Evolutionary conservation across 495 filamentous ascomycete genomes (phyloP), one percentile per base, ranked within the genome.

Genomic region (Penicillium steckii): DNA sequence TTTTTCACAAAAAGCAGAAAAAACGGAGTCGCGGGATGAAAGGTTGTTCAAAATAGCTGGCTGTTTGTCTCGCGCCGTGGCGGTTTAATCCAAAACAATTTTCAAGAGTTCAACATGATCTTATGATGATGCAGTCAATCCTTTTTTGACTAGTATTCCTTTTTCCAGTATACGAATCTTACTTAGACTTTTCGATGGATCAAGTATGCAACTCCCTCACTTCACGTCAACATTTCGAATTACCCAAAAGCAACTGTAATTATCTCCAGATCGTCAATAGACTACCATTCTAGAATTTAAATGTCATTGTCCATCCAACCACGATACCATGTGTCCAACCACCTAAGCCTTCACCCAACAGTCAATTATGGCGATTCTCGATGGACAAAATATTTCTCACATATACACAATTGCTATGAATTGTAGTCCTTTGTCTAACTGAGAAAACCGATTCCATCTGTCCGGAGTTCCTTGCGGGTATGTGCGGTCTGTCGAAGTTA

Each of bases 11-110:
- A 61, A 65, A 62, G 57, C 53, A 62, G 56, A 66, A 67, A 64
- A 63, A 64, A 69, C 63, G 70, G 71, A 74, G 68, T 75, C 69
- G 64, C 58, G 69, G 71, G 67, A 72, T 68, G 61, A 69, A 75
- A 69, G 70, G 66, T 62, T 70, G 70, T 75, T 69, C 62, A 70
- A 69, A 70, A 65, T 75, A 73, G 72, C 70, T 72, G 69, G 69
- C 67, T 69, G 62, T 65, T 41, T 72, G 62, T 64, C 66, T 74
- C 68, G 68, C 69, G 65, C 72, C 70, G 70, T 76, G 73, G 73
- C 73, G 72, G 67, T 70, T 73, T 73, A 74, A 76, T 74, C 66
- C 70, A 73, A 74, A 69, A 65, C 66, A 69, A 62, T 65, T 68
- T 69, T 68, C 60, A 66, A 68, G 65, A 66, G 66, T 72, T 72